phyloP scores from a whole-genome alignment of 2,329 filamentous ascomycete genomes.

The Colletotrichum trifolii region DNA sequence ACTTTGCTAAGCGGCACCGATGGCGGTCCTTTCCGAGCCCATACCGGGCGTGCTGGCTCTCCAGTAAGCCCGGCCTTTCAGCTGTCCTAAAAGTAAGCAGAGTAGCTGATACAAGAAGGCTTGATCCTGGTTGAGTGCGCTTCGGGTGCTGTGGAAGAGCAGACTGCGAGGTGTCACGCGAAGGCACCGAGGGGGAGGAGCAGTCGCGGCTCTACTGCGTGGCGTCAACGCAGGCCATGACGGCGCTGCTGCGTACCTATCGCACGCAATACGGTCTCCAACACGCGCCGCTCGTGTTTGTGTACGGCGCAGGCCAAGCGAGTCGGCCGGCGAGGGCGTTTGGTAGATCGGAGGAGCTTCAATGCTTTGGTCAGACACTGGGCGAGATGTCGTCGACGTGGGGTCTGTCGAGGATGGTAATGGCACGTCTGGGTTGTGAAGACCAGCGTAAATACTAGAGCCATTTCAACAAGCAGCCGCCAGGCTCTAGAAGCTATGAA shows the following conservation, averaged over 20 bases:
- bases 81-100: fast-evolving
- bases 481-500: too few relatives aligned
- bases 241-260: slow-evolving; percentile 38
- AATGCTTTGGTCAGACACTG: slow-evolving; percentile 6
- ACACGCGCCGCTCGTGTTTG: slow-evolving; percentile 40
- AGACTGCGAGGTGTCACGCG: too few relatives aligned
- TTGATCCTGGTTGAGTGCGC: too few relatives aligned
- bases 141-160: too few relatives aligned
- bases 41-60: slow-evolving; percentile 36
- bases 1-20: slow-evolving; percentile 38
- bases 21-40: slow-evolving; percentile 37
- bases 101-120: slow-evolving; percentile 4
- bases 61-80: slow-evolving; percentile 34
- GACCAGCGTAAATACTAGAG: too few relatives aligned
- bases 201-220: slow-evolving; percentile 34
- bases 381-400: slow-evolving; percentile 15
- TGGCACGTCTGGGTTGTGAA: background rate
- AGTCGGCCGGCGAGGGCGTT: slow-evolving; percentile 29
- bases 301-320: slow-evolving; percentile 41
- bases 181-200: slow-evolving; percentile 2
- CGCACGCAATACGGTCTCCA: slow-evolving; percentile 39
- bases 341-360: slow-evolving; percentile 10
- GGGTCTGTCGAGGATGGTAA: slow-evolving; percentile 7
- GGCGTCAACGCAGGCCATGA: slow-evolving; percentile 39
- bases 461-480: too few relatives aligned